These are phyloP conservation scores for Xylariomycetidae sp. DNA, from an alignment of 2,329 filamentous ascomycete species.

Conservation along the genomic window DNA sequence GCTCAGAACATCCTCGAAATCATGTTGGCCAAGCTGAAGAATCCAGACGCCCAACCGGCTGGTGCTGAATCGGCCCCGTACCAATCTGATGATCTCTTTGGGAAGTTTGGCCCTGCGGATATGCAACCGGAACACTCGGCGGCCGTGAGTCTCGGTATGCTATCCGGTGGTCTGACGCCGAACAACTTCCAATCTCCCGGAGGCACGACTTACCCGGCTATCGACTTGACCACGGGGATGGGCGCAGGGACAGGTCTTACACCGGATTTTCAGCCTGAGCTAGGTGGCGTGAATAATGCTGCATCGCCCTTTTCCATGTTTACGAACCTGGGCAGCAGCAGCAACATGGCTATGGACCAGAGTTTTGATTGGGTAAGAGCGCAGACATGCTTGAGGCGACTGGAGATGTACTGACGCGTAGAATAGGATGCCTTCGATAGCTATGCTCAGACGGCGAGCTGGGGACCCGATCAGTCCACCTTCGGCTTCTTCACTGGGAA, in stretches of 20 bases:
- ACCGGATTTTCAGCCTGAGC: slow-evolving; percentile 31
- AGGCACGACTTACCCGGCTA: slow-evolving; percentile 33
- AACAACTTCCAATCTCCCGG: slow-evolving; percentile 31
- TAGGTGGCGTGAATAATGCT: slow-evolving; percentile 27
- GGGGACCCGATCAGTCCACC: slow-evolving; percentile 39
- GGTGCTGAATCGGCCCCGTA: slow-evolving; percentile 8
- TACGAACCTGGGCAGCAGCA: slow-evolving; percentile 33
- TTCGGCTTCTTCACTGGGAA: slow-evolving; percentile 43
- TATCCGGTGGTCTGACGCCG: slow-evolving; percentile 32
- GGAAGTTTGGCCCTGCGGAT: slow-evolving; percentile 18
- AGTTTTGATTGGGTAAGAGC: slow-evolving; percentile 55
- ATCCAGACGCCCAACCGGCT: slow-evolving; percentile 28
- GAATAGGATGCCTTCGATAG: slow-evolving; percentile 50
- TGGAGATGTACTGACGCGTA: slow-evolving; percentile 18
- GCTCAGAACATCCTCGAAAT: slow-evolving; percentile 74
- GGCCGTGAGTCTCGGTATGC: slow-evolving; percentile 36
- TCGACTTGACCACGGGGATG: slow-evolving; percentile 35
- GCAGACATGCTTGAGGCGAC: not conserved
- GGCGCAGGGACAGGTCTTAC: slow-evolving; percentile 26
- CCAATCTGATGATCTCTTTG: slow-evolving; percentile 21
- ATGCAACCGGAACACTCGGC: slow-evolving; percentile 35
- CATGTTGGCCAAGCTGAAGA: slow-evolving; percentile 73
- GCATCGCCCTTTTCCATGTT: slow-evolving; percentile 50
- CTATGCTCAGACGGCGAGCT: slow-evolving; percentile 49
- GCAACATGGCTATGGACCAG: slow-evolving; percentile 38